Evolutionary conservation across 2,329 filamentous ascomycete species (phyloP), one percentile per base, ranked within the genome.

Genomic region (Fusarium beomiforme): DNA sequence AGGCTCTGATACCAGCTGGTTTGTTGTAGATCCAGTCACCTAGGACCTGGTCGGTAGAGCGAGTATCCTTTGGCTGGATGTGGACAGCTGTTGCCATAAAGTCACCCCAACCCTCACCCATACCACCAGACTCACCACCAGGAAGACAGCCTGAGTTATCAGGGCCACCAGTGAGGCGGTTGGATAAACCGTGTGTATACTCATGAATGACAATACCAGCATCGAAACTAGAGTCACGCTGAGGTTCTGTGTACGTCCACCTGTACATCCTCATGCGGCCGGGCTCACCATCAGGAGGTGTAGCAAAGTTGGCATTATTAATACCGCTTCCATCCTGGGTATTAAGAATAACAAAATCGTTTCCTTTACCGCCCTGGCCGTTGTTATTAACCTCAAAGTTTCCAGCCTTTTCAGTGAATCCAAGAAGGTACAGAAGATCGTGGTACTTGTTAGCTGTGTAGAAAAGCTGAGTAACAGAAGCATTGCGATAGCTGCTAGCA

Each of bases 181-280:
- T 89, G 19, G 86, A 88, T 19, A 90, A 64, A 37, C 85, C 85
- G 78, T 88, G 86, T 5, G 83, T 86, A 74, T 85, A 88, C 75
- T 89, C 87, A 80, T 90, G 89, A 65, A 90, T 85, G 39, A 91
- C 82, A 24, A 90, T 86, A 62, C 86, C 86, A 10, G 86, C 84
- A 56, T 90, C 88, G 70, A 90, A 90, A 21, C 83, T 78, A 63
- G 84, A 85, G 77, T 90, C 88, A 12, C 87, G 82, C 58, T 81
- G 75, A 1, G 86, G 86, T 0, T 77, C 83, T 8, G 84, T 82
- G 19, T 72, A 69, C 26, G 81, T 85, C 86, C 86, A 90, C 53
- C 89, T 77, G 76, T 85, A 89, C 87, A 90, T 89, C 26, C 85
- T 79, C 88, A 90, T 89, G 51, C 86, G 83, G n/a, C 84, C 85